These are phyloP conservation scores for Oropetium thomaeum DNA, from an alignment of 176 grass and related monocot species.

Conservation along the genomic window DNA sequence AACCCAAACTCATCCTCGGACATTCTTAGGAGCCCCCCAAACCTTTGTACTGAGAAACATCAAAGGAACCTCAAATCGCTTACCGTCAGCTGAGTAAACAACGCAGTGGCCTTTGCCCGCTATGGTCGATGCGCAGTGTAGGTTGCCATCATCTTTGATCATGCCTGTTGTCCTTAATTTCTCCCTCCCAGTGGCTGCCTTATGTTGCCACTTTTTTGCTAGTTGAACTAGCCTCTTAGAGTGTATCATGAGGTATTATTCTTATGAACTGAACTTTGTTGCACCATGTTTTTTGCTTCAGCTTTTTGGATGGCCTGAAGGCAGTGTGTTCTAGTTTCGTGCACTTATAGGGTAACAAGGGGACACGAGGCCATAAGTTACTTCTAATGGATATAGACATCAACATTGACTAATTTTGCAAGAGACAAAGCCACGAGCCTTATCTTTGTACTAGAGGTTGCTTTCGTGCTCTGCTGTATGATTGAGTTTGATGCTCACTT, in stretches of 20 bases:
- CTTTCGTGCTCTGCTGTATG: constrained; percentile 25
- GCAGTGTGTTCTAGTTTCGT: neutral
- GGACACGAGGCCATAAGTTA: constrained; percentile 10
- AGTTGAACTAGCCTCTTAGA: constrained; percentile 41
- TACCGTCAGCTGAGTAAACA: constrained; percentile 38
- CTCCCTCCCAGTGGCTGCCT: constrained; percentile 32
- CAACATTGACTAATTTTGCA: constrained; percentile 25
- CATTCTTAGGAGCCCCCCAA: constrained; percentile 46
- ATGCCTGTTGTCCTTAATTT: neutral
- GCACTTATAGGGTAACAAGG: constrained; percentile 38
- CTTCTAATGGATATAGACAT: constrained; percentile 16
- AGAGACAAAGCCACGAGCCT: constrained; percentile 15
- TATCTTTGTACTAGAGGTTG: constrained; percentile 14
- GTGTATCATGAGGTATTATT: constrained; percentile 35
- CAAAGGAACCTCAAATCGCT: constrained; percentile 55
- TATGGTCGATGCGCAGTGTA: constrained; percentile 19
- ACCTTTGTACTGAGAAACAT: constrained; percentile 38
- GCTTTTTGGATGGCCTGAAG: constrained; percentile 28
- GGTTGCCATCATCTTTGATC: constrained; percentile 9
- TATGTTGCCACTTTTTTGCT: constrained; percentile 49
- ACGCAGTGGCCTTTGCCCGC: constrained; percentile 47
- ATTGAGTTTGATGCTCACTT: constrained; percentile 34
- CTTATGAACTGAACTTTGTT: constrained; percentile 15
- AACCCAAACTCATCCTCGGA: constrained; percentile 59
- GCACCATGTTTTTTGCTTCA: constrained; percentile 21